These are phyloP conservation scores for Ogataea degrootiae DNA, from an alignment of 805 yeast genomes.

Conservation along the genomic window DNA sequence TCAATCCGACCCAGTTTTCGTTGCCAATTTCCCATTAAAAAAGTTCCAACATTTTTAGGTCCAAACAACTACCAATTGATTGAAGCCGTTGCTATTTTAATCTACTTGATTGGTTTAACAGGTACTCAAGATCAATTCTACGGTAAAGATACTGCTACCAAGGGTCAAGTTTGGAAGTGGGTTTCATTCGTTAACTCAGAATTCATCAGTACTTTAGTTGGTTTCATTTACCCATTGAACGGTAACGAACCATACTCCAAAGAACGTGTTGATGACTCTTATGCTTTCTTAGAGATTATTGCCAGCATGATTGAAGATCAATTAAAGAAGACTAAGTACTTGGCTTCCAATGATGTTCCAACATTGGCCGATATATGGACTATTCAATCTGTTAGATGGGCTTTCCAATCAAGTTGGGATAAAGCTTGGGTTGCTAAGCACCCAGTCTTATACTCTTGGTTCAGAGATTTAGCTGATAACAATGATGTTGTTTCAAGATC, in stretches of 20 bases:
- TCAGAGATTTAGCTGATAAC: slow-evolving; percentile 36
- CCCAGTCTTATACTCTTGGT: slow-evolving; percentile 45
- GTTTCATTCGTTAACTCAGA: slow-evolving; percentile 69
- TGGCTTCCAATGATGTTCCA: slow-evolving; percentile 30
- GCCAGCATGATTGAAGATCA: slow-evolving; percentile 27
- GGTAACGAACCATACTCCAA: slow-evolving; percentile 69
- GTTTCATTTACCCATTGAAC: slow-evolving; percentile 49
- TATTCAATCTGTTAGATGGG: slow-evolving; percentile 36
- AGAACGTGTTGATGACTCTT: slow-evolving; percentile 32
- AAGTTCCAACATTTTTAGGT: slow-evolving; percentile 61
- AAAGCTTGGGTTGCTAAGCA: slow-evolving; percentile 38
- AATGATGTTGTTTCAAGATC: slow-evolving; percentile 3
- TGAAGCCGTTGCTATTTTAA: slow-evolving; percentile 58
- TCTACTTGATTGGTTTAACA: slow-evolving; percentile 36
- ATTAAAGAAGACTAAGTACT: slow-evolving; percentile 33
- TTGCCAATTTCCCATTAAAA: slow-evolving; percentile 54
- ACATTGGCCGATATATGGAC: slow-evolving; percentile 35
- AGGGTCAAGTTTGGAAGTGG: slow-evolving; percentile 68
- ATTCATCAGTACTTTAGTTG: slow-evolving; percentile 39
- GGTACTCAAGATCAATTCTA: slow-evolving; percentile 36
- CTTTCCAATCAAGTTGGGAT: slow-evolving; percentile 31
- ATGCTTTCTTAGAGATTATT: slow-evolving; percentile 1
- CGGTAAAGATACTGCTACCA: slow-evolving; percentile 59
- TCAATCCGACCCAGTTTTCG: slow-evolving; percentile 38
- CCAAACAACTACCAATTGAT: slow-evolving; percentile 61